Percentiles rank a stretch among this genome's conserved stretches.
phyloP scores from a whole-genome alignment of 2,329 filamentous ascomycete species.

The Zymoseptoria brevis region DNA sequence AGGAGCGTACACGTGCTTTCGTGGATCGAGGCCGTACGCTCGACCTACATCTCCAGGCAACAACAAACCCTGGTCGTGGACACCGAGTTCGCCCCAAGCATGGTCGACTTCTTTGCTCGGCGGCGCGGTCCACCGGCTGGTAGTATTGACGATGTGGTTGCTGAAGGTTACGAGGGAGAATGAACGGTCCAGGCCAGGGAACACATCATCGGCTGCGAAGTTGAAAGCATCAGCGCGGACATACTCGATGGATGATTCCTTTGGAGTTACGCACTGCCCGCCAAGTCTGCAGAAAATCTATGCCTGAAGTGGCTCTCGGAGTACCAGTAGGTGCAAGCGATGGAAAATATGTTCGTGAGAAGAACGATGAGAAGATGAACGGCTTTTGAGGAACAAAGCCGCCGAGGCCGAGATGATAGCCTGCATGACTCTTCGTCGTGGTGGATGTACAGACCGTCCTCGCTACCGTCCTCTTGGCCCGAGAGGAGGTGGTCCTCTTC shows the following conservation, averaged over 20 bases:
- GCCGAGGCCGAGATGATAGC: too few species aligned
- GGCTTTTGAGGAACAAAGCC: too few species aligned
- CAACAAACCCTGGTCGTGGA: conserved; percentile 2
- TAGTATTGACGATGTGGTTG: conserved; percentile 1
- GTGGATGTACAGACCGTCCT: too few species aligned
- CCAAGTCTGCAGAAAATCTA: neutral
- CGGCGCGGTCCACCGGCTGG: conserved; percentile 5
- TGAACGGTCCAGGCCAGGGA: conserved; percentile 1
- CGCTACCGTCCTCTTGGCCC: too few species aligned
- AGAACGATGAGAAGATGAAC: neutral
- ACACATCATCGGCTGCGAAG: neutral
- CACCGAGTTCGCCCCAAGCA: conserved; percentile 7
- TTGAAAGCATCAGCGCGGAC: neutral
- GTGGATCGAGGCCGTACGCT: conserved; percentile 4
- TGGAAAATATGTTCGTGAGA: neutral
- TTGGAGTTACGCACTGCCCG: neutral
- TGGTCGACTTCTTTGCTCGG: conserved; percentile 6
- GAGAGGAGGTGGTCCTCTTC: too few species aligned
- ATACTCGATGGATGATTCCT: neutral
- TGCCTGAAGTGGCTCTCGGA: neutral
- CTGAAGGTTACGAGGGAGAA: conserved; percentile 2
- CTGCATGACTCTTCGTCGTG: too few species aligned
- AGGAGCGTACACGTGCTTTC: conserved; percentile 3
- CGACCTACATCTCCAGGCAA: conserved; percentile 2
- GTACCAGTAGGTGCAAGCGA: neutral